Conservation (phyloP, 345 rosid genomes). For the Linum tenue region DNA sequence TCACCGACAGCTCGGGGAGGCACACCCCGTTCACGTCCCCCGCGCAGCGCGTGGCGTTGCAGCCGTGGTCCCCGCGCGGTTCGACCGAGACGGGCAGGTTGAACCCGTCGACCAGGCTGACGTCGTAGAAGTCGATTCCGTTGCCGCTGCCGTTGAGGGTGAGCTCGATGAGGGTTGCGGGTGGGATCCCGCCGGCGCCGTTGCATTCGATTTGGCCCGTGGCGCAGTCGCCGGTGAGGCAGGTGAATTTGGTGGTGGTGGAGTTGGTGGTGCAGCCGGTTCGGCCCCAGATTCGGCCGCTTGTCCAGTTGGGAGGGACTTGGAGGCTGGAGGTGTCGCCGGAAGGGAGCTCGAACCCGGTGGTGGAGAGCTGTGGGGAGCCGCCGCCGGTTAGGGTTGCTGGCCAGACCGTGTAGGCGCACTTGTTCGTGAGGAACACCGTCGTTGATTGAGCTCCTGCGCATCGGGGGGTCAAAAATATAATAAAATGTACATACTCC, state of each 20-base stretch:
- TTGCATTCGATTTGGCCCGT: slow-evolving; percentile 37
- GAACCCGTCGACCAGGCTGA: slow-evolving; percentile 67
- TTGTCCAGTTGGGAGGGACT: slow-evolving; percentile 43
- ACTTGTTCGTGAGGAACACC: slow-evolving; percentile 44
- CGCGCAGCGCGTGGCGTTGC: slow-evolving; percentile 39
- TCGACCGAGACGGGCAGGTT: slow-evolving; percentile 49
- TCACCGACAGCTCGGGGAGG: slow-evolving; percentile 42
- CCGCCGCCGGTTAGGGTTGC: slow-evolving; percentile 57
- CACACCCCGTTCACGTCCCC: slow-evolving; percentile 47
- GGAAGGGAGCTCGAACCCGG: slow-evolving; percentile 48
- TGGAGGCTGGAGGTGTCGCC: slow-evolving; percentile 27
- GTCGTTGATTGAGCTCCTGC: slow-evolving; percentile 21
- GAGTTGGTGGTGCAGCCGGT: slow-evolving; percentile 45
- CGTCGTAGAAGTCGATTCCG: slow-evolving; percentile 55
- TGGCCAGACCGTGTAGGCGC: slow-evolving; percentile 60
- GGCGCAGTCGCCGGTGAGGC: slow-evolving; percentile 56
- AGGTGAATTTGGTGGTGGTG: slow-evolving; percentile 41
- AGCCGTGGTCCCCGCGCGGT: slow-evolving; percentile 37
- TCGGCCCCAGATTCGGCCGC: slow-evolving; percentile 68
- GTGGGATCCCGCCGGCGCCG: slow-evolving; percentile 46
- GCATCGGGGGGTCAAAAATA: no score
- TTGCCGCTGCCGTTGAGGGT: slow-evolving; percentile 33
- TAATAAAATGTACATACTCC: no score
- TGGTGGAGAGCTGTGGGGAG: slow-evolving; percentile 36
- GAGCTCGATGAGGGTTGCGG: slow-evolving; percentile 53